Percentiles rank a stretch among this genome's conserved stretches.
These are phyloP conservation scores for Vaccinium macrocarpon DNA, from an alignment of 148 eudicot genomes.

Conservation along the genomic window DNA sequence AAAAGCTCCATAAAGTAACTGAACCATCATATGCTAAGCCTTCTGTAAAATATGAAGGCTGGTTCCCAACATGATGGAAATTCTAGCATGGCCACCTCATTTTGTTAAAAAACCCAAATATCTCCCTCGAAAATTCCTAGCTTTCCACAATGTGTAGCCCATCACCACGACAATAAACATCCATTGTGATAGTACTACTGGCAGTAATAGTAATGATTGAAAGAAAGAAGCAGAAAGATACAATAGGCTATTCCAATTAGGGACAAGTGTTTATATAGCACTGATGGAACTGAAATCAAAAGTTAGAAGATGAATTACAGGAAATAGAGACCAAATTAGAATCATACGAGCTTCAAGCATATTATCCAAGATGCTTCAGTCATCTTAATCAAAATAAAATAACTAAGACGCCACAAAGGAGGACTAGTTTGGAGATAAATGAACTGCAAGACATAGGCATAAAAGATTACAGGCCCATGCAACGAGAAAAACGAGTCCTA, in stretches of 20 bases:
- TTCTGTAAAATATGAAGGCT: background rate
- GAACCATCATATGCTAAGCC: background rate
- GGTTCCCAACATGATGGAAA: background rate
- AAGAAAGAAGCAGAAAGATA: background rate
- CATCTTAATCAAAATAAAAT: background rate
- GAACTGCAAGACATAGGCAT: background rate
- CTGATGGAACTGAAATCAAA: background rate
- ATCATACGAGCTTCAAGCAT: background rate
- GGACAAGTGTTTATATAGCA: background rate
- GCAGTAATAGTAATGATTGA: background rate
- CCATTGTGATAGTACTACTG: too few species aligned
- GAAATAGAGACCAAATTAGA: background rate
- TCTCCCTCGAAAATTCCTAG: background rate
- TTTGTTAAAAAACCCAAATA: background rate
- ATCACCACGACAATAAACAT: background rate
- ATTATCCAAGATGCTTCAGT: background rate
- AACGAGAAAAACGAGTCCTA: background rate
- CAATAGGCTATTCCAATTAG: background rate
- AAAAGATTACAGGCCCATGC: background rate
- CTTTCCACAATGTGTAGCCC: background rate
- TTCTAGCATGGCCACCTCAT: background rate
- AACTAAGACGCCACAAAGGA: slow-evolving; percentile 9
- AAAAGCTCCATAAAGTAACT: background rate
- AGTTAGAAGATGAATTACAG: background rate
- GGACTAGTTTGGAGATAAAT: background rate